Conservation (phyloP, 1,284 basidiomycete genomes). For the Athelia sp. region DNA sequence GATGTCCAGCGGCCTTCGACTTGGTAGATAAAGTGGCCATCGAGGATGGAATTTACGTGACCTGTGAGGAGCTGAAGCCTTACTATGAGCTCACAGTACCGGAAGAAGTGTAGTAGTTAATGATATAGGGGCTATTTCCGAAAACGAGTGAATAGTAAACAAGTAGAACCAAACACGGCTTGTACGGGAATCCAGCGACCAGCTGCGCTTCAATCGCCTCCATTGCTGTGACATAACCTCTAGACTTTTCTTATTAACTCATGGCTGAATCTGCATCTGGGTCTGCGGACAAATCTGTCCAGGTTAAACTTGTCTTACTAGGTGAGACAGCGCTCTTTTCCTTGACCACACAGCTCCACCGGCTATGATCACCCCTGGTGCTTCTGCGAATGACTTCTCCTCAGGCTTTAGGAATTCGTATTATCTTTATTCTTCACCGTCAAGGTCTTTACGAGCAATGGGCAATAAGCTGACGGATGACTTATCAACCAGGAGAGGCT, state of each 20-base stretch:
- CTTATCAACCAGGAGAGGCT: constrained; percentile 73
- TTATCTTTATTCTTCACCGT: neutral
- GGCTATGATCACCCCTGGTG: constrained; percentile 2
- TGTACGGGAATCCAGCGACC: neutral
- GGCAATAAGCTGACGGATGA: neutral
- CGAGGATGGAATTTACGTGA: constrained; percentile 43
- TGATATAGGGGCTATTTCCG: no score
- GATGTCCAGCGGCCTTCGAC: constrained; percentile 39
- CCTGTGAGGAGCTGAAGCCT: constrained; percentile 38
- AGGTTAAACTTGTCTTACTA: constrained; percentile 86
- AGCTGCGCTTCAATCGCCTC: constrained; percentile 6
- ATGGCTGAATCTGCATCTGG: constrained; percentile 73
- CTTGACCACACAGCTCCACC: constrained; percentile 3
- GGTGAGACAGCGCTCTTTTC: constrained; percentile 41
- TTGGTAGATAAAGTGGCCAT: constrained; percentile 32
- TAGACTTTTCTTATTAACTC: constrained; percentile 14
- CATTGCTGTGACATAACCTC: constrained; percentile 14
- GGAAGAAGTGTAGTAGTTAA: no score
- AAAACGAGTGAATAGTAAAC: no score
- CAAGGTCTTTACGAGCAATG: neutral
- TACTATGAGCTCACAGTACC: constrained; percentile 25
- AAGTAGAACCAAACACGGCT: no score
- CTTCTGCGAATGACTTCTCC: constrained; percentile 7
- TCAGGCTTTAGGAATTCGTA: constrained; percentile 4
- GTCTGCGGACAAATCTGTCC: constrained; percentile 78